A percentile compares a stretch with the other conserved stretches of the same genome.
These are phyloP conservation scores for Phytomonas francai DNA, from an alignment of 208 protist species.

Conservation along the genomic window DNA sequence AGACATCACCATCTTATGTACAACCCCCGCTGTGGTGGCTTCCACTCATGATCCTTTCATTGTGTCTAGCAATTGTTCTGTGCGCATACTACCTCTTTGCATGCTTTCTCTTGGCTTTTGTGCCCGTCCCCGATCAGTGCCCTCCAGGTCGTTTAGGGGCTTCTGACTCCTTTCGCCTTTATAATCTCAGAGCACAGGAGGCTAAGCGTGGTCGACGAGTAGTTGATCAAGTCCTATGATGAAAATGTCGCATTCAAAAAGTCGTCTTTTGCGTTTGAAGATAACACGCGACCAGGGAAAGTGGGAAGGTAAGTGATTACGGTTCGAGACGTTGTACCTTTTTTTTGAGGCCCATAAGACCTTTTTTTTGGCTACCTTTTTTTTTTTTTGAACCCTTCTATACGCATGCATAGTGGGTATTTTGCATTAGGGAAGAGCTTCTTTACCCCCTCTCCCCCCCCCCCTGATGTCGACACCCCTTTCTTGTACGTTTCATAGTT, in stretches of 20 bases:
- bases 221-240: slow-evolving; percentile 8
- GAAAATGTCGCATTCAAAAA: not conserved
- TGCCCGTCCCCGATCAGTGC: slow-evolving; percentile 27
- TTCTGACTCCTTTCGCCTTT: not conserved
- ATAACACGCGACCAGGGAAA: not conserved
- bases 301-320: not conserved
- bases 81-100: slow-evolving; percentile 64
- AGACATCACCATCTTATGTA: not conserved
- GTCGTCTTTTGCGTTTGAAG: not conserved
- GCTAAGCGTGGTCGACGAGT: slow-evolving; percentile 5
- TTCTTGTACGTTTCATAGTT: not conserved
- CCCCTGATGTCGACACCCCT: not conserved
- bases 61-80: slow-evolving; percentile 30
- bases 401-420: not conserved
- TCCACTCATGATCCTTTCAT: slow-evolving; percentile 25
- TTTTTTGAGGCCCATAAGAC: not conserved
- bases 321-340: not conserved
- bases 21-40: slow-evolving; percentile 44
- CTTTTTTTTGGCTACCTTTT: not conserved
- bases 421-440: not conserved
- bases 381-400: not conserved
- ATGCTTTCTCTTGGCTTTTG: slow-evolving; percentile 65
- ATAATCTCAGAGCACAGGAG: not conserved
- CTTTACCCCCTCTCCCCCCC: not conserved
- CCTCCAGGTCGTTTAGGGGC: not conserved